These are phyloP conservation scores for Neoascochyta sp. DNA, from an alignment of 2,329 filamentous ascomycete genomes.

Conservation along the genomic window DNA sequence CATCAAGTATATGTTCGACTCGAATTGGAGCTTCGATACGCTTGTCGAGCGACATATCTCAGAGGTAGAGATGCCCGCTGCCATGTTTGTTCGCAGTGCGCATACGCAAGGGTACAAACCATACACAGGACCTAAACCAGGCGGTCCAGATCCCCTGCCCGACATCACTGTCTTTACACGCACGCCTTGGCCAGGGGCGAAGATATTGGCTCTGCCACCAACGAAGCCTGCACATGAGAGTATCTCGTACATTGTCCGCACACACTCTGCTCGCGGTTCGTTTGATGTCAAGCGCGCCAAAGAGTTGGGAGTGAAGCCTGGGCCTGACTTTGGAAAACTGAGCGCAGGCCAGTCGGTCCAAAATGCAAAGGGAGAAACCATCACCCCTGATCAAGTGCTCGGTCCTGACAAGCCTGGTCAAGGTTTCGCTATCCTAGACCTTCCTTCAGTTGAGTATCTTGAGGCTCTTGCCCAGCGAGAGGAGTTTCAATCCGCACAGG, in stretches of 20 bases:
- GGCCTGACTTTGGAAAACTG: slow-evolving; percentile 58
- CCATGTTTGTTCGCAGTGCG: slow-evolving; percentile 63
- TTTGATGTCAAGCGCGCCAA: slow-evolving; percentile 67
- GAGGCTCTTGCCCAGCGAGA: slow-evolving; percentile 63
- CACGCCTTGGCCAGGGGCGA: slow-evolving; percentile 72
- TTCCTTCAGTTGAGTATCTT: slow-evolving; percentile 69
- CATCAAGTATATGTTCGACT: slow-evolving; percentile 75
- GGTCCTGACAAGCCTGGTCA: slow-evolving; percentile 62
- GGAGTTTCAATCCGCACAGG: slow-evolving; percentile 64
- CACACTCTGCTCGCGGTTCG: slow-evolving; percentile 71
- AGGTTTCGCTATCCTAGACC: slow-evolving; percentile 75
- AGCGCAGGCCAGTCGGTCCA: slow-evolving; percentile 61
- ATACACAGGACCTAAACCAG: slow-evolving; percentile 67
- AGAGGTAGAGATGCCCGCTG: slow-evolving; percentile 64
- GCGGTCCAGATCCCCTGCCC: slow-evolving; percentile 49
- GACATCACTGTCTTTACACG: slow-evolving; percentile 70
- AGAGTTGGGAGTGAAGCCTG: slow-evolving; percentile 60
- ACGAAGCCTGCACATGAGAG: slow-evolving; percentile 64
- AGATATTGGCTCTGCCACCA: slow-evolving; percentile 61
- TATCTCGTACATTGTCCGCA: slow-evolving; percentile 82
- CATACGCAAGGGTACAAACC: slow-evolving; percentile 61
- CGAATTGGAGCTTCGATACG: slow-evolving; percentile 68
- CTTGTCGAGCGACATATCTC: slow-evolving; percentile 64
- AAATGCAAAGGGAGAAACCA: slow-evolving; percentile 60
- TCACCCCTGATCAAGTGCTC: slow-evolving; percentile 86